These are phyloP conservation scores for Oenanthe javanica DNA, from an alignment of 140 eudicot species.

Conservation along the genomic window DNA sequence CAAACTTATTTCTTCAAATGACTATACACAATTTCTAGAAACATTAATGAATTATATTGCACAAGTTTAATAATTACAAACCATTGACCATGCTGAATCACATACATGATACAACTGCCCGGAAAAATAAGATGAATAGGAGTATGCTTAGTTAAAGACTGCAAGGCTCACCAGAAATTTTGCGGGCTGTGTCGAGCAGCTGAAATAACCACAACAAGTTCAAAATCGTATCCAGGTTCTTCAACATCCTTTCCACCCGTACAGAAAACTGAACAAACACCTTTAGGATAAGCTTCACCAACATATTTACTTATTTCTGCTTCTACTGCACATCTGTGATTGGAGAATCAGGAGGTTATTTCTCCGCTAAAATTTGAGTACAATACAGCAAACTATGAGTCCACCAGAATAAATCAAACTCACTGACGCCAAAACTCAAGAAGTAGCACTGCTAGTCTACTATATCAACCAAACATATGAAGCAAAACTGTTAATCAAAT, in stretches of 20 bases:
- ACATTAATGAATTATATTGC: not conserved
- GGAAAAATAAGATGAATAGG: not conserved
- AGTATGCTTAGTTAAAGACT: not conserved
- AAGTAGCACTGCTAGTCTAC: not conserved
- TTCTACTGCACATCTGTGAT: conserved; percentile 79
- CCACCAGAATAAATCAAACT: not conserved
- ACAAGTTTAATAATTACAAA: conserved; percentile 2
- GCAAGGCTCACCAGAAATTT: conserved; percentile 75
- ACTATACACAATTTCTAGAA: not conserved
- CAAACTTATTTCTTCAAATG: no score
- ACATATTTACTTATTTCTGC: conserved; percentile 75
- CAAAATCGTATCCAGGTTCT: conserved; percentile 79
- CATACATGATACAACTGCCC: not conserved
- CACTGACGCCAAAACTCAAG: not conserved
- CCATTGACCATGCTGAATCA: not conserved
- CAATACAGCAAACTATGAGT: not conserved
- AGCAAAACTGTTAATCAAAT: not conserved
- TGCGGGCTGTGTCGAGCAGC: conserved; percentile 93
- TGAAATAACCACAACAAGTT: conserved; percentile 86
- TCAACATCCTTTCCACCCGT: conserved; percentile 75
- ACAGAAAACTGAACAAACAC: conserved; percentile 81
- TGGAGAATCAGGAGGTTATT: not conserved
- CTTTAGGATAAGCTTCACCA: conserved; percentile 91
- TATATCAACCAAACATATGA: not conserved
- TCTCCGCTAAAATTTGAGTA: not conserved